Evolutionary conservation across 352 stramenopile species (phyloP).

Genomic region (Globisporangium nagaii): DNA sequence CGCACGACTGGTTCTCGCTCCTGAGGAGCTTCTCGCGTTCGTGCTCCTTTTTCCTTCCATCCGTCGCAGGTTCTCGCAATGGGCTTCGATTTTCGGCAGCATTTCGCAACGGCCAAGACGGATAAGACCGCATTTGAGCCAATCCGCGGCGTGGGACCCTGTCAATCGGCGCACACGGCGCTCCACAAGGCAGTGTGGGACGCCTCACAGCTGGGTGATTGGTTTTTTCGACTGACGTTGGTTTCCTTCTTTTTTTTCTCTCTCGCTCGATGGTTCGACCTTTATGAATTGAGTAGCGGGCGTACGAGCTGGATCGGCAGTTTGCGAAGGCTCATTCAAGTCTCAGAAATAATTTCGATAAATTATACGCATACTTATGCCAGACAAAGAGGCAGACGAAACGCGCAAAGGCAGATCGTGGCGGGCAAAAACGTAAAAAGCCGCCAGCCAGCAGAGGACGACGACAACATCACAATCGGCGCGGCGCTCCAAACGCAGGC

Average conservation of each 20-base stretch:
- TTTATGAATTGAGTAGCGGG: too few species aligned
- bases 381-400: not conserved
- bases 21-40: too few species aligned
- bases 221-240: not conserved
- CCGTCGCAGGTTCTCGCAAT: too few species aligned
- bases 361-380: too few species aligned
- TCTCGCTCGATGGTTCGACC: not conserved
- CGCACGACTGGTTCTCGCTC: too few species aligned
- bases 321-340: too few species aligned
- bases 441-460: not conserved
- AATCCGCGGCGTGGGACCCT: not conserved
- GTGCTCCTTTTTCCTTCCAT: not conserved
- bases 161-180: not conserved
- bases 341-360: too few species aligned
- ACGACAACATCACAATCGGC: not conserved
- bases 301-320: too few species aligned
- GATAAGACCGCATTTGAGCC: not conserved
- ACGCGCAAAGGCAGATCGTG: not conserved
- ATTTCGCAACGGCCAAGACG: constrained; percentile 2
- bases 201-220: not conserved
- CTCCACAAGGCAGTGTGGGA: not conserved
- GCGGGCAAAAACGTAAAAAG: constrained; percentile 3
- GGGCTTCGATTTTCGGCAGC: constrained; percentile 6
- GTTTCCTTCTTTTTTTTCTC: constrained; percentile 14
- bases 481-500: not conserved